Evolutionary conservation across 148 eudicot species (phyloP).

Genomic region (Oxyria digyna): DNA sequence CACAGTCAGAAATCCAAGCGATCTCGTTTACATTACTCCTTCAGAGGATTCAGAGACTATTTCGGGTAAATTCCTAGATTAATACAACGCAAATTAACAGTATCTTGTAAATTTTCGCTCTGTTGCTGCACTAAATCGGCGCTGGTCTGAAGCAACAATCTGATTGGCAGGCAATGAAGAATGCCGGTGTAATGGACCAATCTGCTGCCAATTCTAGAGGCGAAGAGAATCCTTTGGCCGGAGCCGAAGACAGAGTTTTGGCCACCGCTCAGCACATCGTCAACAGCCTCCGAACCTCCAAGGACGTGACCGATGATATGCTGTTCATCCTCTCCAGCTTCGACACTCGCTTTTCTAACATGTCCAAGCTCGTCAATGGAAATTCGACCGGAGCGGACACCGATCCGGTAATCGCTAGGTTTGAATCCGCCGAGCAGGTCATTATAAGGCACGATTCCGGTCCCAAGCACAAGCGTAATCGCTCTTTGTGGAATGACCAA

Average conservation of each 20-base stretch:
- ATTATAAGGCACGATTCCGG: constrained; percentile 27
- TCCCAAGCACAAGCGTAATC: constrained; percentile 1
- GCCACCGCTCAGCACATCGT: constrained; percentile 89
- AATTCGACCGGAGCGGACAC: neutral
- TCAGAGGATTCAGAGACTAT: neutral
- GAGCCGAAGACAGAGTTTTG: constrained; percentile 67
- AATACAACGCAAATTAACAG: neutral
- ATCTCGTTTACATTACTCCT: neutral
- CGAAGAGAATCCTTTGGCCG: constrained; percentile 12
- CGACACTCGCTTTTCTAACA: constrained; percentile 70
- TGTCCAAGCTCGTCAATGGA: constrained; percentile 27
- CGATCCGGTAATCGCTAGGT: constrained; percentile 14
- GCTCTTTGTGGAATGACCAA: constrained; percentile 15
- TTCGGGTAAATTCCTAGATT: neutral
- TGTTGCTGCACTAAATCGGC: neutral
- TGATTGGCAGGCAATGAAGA: neutral
- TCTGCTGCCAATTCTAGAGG: neutral
- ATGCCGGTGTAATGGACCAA: neutral
- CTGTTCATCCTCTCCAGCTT: constrained; percentile 60
- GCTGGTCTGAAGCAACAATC: neutral
- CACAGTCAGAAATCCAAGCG: neutral
- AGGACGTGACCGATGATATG: constrained; percentile 73
- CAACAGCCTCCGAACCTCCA: constrained; percentile 34
- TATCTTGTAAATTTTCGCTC: neutral
- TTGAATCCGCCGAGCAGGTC: constrained; percentile 44